These are phyloP conservation scores for Aspergillus sp. DNA, from an alignment of 2,329 filamentous ascomycete genomes.

Conservation along the genomic window DNA sequence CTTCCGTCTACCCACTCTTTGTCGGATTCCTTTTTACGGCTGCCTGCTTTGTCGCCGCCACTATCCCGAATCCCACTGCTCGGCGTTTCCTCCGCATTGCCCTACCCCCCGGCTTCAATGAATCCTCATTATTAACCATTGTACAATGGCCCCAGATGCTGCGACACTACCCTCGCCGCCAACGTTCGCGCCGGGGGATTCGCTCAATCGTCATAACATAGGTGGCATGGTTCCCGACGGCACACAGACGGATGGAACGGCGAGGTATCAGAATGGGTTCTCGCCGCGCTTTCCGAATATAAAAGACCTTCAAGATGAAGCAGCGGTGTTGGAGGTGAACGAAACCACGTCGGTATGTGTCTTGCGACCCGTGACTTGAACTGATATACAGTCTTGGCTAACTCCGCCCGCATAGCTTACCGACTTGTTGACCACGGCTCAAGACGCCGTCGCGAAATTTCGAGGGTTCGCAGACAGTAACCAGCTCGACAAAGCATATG, in stretches of 20 bases:
- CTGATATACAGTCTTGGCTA: conserved; percentile 11
- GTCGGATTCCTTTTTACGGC: background rate
- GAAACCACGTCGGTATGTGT: conserved; percentile 33
- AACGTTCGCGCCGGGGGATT: conserved; percentile 34
- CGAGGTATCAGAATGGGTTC: conserved; percentile 25
- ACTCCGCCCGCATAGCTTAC: conserved; percentile 30
- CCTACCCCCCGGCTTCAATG: conserved; percentile 13
- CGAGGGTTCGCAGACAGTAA: conserved; percentile 31
- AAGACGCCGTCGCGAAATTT: conserved; percentile 36
- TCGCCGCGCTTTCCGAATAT: conserved; percentile 38
- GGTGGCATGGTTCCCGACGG: conserved; percentile 30
- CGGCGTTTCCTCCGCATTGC: conserved; percentile 1
- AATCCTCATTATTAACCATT: conserved; percentile 15
- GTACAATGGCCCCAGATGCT: conserved; percentile 41
- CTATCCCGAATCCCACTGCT: background rate
- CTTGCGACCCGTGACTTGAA: background rate
- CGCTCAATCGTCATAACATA: conserved; percentile 22
- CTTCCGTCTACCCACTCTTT: background rate
- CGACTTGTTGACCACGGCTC: conserved; percentile 34
- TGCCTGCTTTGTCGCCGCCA: conserved; percentile 2
- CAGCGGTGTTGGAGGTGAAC: conserved; percentile 32
- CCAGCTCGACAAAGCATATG: conserved; percentile 69
- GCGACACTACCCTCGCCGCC: conserved; percentile 37
- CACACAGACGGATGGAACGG: conserved; percentile 23
- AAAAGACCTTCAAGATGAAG: conserved; percentile 42